Evolutionary conservation across 192 early-diverging fungal species (phyloP).

Genomic region (Backusella circina): DNA sequence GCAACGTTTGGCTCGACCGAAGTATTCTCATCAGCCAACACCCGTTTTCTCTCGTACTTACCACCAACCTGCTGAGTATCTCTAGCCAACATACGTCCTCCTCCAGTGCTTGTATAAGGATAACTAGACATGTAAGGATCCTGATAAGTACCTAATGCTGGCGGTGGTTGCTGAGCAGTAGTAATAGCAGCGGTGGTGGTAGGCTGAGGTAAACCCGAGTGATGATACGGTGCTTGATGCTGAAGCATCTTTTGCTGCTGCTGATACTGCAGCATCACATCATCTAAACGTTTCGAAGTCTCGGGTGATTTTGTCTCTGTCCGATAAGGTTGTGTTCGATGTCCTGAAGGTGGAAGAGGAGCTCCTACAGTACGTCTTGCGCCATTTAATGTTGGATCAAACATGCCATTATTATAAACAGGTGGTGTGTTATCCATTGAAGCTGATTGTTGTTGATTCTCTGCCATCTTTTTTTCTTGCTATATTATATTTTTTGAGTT

Average conservation of each 20-base stretch:
- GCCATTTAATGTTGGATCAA: not conserved
- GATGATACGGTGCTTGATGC: slow-evolving; percentile 7
- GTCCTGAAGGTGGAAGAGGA: slow-evolving; percentile 15
- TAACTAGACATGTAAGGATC: slow-evolving; percentile 13
- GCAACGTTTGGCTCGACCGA: slow-evolving; percentile 9
- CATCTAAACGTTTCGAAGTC: slow-evolving; percentile 30
- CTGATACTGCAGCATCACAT: slow-evolving; percentile 36
- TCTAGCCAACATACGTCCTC: slow-evolving; percentile 16
- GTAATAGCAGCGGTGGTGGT: slow-evolving; percentile 17
- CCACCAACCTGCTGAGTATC: slow-evolving; percentile 3
- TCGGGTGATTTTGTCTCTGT: slow-evolving; percentile 30
- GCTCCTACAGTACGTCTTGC: slow-evolving; percentile 6
- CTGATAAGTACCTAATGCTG: not conserved
- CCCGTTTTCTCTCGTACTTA: slow-evolving; percentile 8
- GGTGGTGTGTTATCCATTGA: not conserved
- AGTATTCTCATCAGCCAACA: slow-evolving; percentile 1
- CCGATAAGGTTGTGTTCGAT: slow-evolving; percentile 17
- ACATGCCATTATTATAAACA: not conserved
- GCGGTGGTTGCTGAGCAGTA: not conserved
- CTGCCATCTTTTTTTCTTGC: slow-evolving; percentile 27
- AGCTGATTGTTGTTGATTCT: not conserved
- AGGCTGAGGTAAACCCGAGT: not conserved
- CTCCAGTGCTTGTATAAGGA: slow-evolving; percentile 9
- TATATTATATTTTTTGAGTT: not conserved
- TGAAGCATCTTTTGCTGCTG: slow-evolving; percentile 33